phyloP scores from a whole-genome alignment of 139 green algal species.

The Tetraselmis chui region DNA sequence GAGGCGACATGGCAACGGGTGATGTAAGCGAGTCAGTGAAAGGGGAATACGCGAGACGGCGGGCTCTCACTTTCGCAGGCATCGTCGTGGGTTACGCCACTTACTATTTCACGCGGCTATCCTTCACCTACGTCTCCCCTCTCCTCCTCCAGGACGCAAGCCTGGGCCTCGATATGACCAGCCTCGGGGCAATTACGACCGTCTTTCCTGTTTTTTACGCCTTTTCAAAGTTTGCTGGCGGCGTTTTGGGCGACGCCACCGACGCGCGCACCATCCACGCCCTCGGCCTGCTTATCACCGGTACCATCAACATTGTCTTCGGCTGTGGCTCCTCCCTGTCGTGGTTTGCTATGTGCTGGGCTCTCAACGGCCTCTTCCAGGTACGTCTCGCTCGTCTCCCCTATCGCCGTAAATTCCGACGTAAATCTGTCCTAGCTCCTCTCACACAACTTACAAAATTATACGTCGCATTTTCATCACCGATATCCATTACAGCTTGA shows the following conservation, averaged over 20 bases:
- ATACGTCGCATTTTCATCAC: too few relatives aligned
- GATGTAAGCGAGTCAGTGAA: not conserved
- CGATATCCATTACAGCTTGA: too few relatives aligned
- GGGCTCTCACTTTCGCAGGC: not conserved
- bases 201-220: not conserved
- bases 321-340: not conserved
- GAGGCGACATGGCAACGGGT: not conserved
- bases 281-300: not conserved
- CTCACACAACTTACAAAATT: too few relatives aligned
- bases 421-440: too few relatives aligned
- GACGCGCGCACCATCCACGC: not conserved
- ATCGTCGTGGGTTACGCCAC: slow-evolving; percentile 6
- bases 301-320: slow-evolving; percentile 3
- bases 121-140: slow-evolving; percentile 10
- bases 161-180: not conserved
- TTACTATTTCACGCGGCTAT: slow-evolving; percentile 10
- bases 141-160: not conserved
- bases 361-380: not conserved
- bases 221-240: not conserved
- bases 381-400: not conserved
- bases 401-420: too few relatives aligned
- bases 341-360: not conserved
- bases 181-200: not conserved
- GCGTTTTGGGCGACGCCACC: not conserved
- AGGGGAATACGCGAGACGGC: not conserved